Evolutionary conservation across 139 green algal genomes (phyloP).

Genomic region (Mesostigma viride): DNA sequence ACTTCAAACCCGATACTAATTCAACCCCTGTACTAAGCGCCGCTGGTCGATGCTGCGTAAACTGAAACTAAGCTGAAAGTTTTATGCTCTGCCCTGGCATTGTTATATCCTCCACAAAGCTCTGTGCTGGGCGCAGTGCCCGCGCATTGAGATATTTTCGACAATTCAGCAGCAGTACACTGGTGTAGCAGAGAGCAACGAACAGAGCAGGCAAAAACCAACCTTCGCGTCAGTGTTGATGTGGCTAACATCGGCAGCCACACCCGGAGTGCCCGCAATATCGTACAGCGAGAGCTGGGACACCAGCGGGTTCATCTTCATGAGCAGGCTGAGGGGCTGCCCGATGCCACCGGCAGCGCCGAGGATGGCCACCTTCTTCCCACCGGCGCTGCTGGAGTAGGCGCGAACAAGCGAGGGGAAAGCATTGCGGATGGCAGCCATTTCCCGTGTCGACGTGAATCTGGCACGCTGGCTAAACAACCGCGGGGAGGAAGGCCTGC

Average conservation of each 20-base stretch:
- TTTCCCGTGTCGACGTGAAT: too few relatives aligned
- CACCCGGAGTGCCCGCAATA: slow-evolving; percentile 80
- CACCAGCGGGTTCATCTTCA: slow-evolving; percentile 79
- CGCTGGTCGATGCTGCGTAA: too few relatives aligned
- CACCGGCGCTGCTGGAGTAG: too few relatives aligned
- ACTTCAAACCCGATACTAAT: too few relatives aligned
- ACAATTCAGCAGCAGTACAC: neutral
- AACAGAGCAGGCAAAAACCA: neutral
- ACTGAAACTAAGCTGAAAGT: too few relatives aligned
- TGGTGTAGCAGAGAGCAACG: neutral
- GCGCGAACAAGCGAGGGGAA: too few relatives aligned
- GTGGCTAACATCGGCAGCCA: slow-evolving; percentile 87
- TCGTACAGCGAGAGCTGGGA: slow-evolving; percentile 89
- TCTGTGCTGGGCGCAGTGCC: neutral
- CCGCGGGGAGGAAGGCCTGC: too few relatives aligned
- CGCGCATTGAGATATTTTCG: neutral
- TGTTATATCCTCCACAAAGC: neutral
- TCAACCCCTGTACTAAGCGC: too few relatives aligned
- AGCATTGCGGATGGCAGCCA: too few relatives aligned
- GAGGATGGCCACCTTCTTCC: slow-evolving; percentile 87
- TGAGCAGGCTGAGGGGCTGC: slow-evolving; percentile 86
- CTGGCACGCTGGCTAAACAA: too few relatives aligned
- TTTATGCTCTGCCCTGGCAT: too few relatives aligned
- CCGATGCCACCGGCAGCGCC: slow-evolving; percentile 90
- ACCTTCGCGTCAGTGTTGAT: slow-evolving; percentile 76